Evolutionary conservation across 495 filamentous ascomycete genomes (phyloP), one percentile per base, ranked within the genome.

Genomic region (Penicillium coprophilum): DNA sequence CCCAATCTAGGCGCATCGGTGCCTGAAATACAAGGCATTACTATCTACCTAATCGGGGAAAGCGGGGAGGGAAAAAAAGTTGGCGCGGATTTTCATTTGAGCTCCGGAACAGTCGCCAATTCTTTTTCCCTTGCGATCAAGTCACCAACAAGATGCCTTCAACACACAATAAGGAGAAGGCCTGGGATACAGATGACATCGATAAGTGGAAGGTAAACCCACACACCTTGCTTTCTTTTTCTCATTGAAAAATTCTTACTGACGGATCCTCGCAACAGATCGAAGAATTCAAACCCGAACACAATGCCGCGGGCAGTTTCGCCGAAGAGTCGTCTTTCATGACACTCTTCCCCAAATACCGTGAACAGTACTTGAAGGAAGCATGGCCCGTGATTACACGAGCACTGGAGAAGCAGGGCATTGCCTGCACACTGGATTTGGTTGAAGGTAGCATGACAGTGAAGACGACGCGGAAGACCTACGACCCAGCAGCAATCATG

Each of bases 121-220:
- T 45, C 48, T 47, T 57, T 53, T 46, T 54, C 44, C 47, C 31
- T 54, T 27, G 32, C 36, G 50, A 46, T 23, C 43, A 47, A 47
- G 44, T 46, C 40, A 27, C 59, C 51, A 44, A 30, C 70, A 78
- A 53, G 39, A 97, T 97, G 93, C 93, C 93, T 53, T 95, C 90
- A 50, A 96, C 90, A 54, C 86, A 96, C 77, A 94, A 96, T 56
- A 87, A 82, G 56, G 91, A 96, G 6, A 98, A 98, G 71, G 90
- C 94, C 34, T 97, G 93, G 94, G 93, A 98, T 71, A 96, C 91
- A 46, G 91, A 94, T 55, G 94, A 96, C 64, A 91, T 97, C 60
- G 93, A 98, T 71, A 96, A 96, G 69, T 98, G 93, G 93, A 94
- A 92, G 82, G 83, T 90, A 59, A 54, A 63, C 67, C 34, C 13